Base-by-base conservation (phyloP, 192 early-diverging fungal genomes). In the Obelidium mucronatum region DNA sequence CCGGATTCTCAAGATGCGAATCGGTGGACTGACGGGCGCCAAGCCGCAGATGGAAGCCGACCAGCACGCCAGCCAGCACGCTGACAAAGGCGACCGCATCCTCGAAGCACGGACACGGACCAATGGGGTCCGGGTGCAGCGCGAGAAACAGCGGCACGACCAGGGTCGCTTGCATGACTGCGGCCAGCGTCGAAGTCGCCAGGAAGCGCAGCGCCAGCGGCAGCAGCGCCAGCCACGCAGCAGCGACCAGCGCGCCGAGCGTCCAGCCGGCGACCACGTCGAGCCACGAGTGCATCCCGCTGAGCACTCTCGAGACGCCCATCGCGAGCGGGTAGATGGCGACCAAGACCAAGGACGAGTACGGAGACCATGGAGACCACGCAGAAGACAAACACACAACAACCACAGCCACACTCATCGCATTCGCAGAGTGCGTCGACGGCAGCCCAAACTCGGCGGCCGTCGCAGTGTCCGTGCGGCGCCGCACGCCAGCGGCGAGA, bases 361-460 rank as follows among this genome's bases (percentile, higher is more conserved):
- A 26, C 31, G 19, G 11, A 36, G 34, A 8, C 15, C 28, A 30
- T 65, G 88, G 89, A 34, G 87, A 68, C n/a, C 85, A 54, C 30
- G 48, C 56, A 11, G 31, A 76, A 76, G 8, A 35, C 52, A 48
- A 48, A 48, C 34, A 65, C 40, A 82, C 34, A 76, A 72, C 58
- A 39, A 78, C 36, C 63, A 59, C 15, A 52, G 64, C 31, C 15
- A 95, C 88, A n/a, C 91, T 90, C 31, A 92, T 80, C 1, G 93
- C 91, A 79, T 96, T 96, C 40, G 92, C 88, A 0, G 94, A 90
- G 73, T 98, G 96, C 0, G 93, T 93, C 2, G 93, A 95, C 26
- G 96, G 96, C 75, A 96, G 95, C 19, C 96, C 96, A 74, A 94
- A 98, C 80, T 98, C 96, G 19, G n/a, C n/a, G n/a, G n/a, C n/a